Conservation (phyloP, 257 asterid genomes). For the Solanum acaule region DNA sequence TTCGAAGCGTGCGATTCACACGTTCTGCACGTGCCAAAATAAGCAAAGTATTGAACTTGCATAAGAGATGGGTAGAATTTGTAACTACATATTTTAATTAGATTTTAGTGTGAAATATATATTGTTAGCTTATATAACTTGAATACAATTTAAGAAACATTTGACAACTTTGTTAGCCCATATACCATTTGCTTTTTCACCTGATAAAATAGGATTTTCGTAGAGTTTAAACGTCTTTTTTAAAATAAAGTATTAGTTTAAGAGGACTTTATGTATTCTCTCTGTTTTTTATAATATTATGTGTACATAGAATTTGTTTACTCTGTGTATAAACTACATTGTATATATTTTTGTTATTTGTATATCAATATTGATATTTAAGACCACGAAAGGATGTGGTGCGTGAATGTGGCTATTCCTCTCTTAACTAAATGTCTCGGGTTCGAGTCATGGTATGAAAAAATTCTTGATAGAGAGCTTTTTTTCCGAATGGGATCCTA, state of each 20-base stretch:
- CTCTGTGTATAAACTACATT: neutral
- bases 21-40: conserved; percentile 45
- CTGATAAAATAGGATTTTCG: neutral
- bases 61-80: neutral
- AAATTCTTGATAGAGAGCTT: neutral
- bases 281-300: too few species aligned
- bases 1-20: conserved; percentile 64
- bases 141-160: neutral
- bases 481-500: neutral
- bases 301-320: neutral
- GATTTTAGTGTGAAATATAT: neutral
- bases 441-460: neutral
- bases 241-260: too few species aligned
- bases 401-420: neutral
- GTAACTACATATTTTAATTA: neutral
- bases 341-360: neutral
- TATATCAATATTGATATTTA: neutral
- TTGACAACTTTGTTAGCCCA: neutral
- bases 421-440: neutral
- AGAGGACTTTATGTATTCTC: neutral
- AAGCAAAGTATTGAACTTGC: neutral
- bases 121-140: neutral
- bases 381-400: too few species aligned
- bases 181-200: neutral
- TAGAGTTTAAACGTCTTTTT: neutral